Conservation (phyloP, 192 early-diverging fungal species). For the Coemansia sp. region DNA sequence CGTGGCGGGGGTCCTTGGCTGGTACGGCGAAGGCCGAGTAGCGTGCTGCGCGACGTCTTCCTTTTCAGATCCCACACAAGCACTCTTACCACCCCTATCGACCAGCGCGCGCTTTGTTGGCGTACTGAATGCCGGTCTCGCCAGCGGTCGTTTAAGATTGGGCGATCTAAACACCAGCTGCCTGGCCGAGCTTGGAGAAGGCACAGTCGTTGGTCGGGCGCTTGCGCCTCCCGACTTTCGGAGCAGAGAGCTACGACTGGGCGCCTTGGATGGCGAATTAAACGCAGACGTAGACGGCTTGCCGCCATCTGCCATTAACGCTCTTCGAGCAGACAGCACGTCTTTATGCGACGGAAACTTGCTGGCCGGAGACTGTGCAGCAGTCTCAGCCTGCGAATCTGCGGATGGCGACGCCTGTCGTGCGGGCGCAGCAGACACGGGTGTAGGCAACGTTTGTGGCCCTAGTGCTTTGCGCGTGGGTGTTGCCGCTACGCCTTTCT, state of each 20-base stretch:
- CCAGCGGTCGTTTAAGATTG: constrained; percentile 24
- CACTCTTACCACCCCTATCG: background rate
- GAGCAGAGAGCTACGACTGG: constrained; percentile 1
- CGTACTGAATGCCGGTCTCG: constrained; percentile 30
- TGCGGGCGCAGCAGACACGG: background rate
- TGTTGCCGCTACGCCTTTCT: background rate
- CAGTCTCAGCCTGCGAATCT: background rate
- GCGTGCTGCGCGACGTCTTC: background rate
- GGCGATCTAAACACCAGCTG: constrained; percentile 38
- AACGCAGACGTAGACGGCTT: constrained; percentile 9
- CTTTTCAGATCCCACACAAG: background rate
- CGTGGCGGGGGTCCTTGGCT: constrained; percentile 11
- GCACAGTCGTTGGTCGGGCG: background rate
- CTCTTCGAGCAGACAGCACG: constrained; percentile 44
- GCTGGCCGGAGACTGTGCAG: constrained; percentile 8
- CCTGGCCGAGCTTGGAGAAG: background rate
- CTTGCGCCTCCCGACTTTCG: background rate
- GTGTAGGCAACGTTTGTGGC: background rate
- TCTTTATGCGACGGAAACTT: constrained; percentile 45
- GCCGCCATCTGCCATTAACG: constrained; percentile 23
- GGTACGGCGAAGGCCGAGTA: constrained; percentile 26
- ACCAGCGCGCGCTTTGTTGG: constrained; percentile 36
- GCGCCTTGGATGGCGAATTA: constrained; percentile 13
- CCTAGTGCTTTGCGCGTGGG: background rate
- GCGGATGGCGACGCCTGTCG: background rate